A percentile compares a stretch with the other conserved stretches of the same genome.
phyloP scores from a whole-genome alignment of 129 eudicot genomes.

The Escallonia herrerae region DNA sequence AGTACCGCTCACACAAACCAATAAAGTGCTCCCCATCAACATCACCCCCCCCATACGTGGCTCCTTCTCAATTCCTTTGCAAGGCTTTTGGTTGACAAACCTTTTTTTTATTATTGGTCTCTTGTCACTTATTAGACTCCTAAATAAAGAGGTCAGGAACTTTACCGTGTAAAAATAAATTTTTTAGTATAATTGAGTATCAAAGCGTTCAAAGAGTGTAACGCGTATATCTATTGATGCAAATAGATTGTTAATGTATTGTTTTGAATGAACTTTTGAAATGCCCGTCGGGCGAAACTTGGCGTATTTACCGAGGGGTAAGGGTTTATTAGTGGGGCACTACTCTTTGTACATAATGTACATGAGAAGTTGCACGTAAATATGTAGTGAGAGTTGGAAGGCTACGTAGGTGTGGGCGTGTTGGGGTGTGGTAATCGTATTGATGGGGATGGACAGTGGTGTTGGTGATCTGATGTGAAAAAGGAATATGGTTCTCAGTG shows the following conservation, averaged over 20 bases:
- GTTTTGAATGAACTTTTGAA: neutral
- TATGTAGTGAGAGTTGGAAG: neutral
- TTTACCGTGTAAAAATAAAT: too few relatives aligned
- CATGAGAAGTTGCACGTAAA: neutral
- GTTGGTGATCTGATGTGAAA: neutral
- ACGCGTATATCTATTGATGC: too few relatives aligned
- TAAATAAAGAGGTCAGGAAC: too few relatives aligned
- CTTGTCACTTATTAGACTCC: neutral
- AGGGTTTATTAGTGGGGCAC: neutral
- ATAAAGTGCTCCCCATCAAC: neutral
- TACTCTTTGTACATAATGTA: too few relatives aligned
- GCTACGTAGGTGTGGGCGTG: neutral
- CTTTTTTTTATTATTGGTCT: neutral
- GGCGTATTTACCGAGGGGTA: neutral
- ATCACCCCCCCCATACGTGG: conserved; percentile 20
- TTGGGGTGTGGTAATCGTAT: neutral
- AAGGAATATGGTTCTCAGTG: conserved; percentile 1
- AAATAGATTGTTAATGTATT: neutral
- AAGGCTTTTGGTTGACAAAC: neutral
- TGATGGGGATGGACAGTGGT: conserved; percentile 1
- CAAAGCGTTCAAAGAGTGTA: neutral
- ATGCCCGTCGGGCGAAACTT: too few relatives aligned
- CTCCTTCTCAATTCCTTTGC: too few relatives aligned
- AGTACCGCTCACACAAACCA: conserved; percentile 10
- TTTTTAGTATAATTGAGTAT: too few relatives aligned